Evolutionary conservation across 257 asterid genomes (phyloP).

Genomic region (Solanum okadae): DNA sequence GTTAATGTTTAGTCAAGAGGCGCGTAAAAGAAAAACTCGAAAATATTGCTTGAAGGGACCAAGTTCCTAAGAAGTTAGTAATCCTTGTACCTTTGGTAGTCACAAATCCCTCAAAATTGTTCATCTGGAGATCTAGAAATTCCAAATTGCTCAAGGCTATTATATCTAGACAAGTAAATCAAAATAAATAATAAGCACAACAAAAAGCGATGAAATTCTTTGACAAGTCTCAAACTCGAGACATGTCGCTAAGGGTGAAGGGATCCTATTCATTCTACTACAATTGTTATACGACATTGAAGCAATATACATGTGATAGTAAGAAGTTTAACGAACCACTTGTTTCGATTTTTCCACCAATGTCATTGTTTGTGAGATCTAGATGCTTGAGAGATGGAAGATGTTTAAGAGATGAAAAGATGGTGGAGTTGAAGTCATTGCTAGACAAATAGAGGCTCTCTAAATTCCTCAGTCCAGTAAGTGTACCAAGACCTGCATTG

Average conservation of each 20-base stretch:
- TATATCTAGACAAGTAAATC: neutral
- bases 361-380: neutral
- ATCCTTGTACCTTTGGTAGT: neutral
- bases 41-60: neutral
- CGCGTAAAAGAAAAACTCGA: neutral
- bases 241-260: neutral
- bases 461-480: neutral
- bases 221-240: neutral
- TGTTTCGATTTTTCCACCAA: neutral
- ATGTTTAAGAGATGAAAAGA: neutral
- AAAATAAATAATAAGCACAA: neutral
- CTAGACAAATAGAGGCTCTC: neutral
- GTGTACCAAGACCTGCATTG: neutral
- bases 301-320: neutral
- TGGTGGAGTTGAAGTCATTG: neutral
- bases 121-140: neutral
- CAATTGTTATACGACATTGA: neutral
- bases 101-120: neutral
- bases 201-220: neutral
- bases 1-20: neutral
- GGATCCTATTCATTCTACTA: neutral
- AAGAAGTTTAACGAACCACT: neutral
- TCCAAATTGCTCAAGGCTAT: neutral
- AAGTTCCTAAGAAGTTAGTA: neutral
- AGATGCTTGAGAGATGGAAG: neutral